Conservation (phyloP, 2,329 filamentous ascomycete species). For the Venturia nashicola region DNA sequence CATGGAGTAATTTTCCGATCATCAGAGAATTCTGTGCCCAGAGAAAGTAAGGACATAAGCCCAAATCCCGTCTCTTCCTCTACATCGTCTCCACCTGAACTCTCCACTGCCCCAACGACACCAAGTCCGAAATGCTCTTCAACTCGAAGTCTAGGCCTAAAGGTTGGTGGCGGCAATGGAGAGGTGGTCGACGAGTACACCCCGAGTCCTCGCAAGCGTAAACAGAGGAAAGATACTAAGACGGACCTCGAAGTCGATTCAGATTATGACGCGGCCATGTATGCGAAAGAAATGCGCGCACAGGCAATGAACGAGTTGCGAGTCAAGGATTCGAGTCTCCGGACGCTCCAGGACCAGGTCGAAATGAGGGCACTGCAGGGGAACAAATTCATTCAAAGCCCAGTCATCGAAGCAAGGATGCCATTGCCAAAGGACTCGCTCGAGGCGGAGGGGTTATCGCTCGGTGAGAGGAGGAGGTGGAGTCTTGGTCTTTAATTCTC, state of each 20-base stretch:
- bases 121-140: not conserved
- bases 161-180: not conserved
- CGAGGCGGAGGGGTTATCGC: not conserved
- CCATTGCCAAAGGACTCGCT: constrained; percentile 2
- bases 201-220: constrained; percentile 5
- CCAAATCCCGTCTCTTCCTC: not conserved
- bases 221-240: constrained; percentile 1
- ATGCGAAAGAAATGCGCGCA: not conserved
- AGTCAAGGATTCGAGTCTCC: constrained; percentile 8
- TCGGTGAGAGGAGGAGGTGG: not conserved
- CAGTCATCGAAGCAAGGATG: constrained; percentile 4
- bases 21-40: not conserved
- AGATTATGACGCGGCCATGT: not conserved
- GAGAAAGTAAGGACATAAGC: constrained; percentile 1
- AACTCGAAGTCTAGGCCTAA: not conserved
- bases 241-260: not conserved
- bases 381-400: constrained; percentile 3
- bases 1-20: not conserved
- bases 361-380: not conserved
- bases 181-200: constrained; percentile 1
- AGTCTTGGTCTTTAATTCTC: not conserved
- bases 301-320: not conserved
- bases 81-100: not conserved
- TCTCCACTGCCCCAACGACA: not conserved
- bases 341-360: constrained; percentile 3